A percentile compares a stretch with the other conserved stretches of the same genome.
Conservation (phyloP, 2,329 filamentous ascomycete species). For the Colletotrichum musae region DNA sequence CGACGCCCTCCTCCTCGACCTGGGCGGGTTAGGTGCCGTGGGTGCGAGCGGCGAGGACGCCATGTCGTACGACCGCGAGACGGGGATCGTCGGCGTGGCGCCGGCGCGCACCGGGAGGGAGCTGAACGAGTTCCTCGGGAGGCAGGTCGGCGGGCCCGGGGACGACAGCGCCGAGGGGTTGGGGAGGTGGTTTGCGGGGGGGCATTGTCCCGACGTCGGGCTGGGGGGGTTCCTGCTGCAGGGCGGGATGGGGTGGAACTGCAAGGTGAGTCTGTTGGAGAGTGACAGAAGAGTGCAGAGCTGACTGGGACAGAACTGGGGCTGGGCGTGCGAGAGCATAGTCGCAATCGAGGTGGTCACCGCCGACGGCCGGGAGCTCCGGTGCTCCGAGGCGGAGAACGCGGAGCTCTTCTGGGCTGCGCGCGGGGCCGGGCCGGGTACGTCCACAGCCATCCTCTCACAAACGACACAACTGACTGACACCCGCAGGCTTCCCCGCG, state of each 20-base stretch:
- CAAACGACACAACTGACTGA: neutral
- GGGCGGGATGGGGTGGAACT: conserved; percentile 73
- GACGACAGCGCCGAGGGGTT: conserved; percentile 26
- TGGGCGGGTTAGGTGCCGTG: conserved; percentile 38
- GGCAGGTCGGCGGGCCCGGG: conserved; percentile 40
- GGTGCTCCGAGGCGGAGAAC: conserved; percentile 60
- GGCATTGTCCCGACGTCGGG: conserved; percentile 70
- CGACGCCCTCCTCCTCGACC: conserved; percentile 58
- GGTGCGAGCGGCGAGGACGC: conserved; percentile 42
- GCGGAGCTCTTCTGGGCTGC: conserved; percentile 71
- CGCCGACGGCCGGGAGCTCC: conserved; percentile 58
- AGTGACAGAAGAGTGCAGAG: neutral
- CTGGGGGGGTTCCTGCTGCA: conserved; percentile 70
- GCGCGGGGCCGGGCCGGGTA: conserved; percentile 64
- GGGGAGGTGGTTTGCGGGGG: conserved; percentile 65
- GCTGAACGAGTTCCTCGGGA: conserved; percentile 56
- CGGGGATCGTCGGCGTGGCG: conserved; percentile 56
- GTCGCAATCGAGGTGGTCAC: conserved; percentile 63
- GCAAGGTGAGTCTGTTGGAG: conserved; percentile 53
- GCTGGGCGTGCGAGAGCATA: conserved; percentile 68
- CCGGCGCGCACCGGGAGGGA: conserved; percentile 63
- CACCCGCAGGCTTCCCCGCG: conserved; percentile 62
- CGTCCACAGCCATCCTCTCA: conserved; percentile 13
- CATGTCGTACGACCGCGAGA: conserved; percentile 56
- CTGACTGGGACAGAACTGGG: conserved; percentile 61